phyloP scores from a whole-genome alignment of 83 land plant genomes.

The Isoetes engelmannii region DNA sequence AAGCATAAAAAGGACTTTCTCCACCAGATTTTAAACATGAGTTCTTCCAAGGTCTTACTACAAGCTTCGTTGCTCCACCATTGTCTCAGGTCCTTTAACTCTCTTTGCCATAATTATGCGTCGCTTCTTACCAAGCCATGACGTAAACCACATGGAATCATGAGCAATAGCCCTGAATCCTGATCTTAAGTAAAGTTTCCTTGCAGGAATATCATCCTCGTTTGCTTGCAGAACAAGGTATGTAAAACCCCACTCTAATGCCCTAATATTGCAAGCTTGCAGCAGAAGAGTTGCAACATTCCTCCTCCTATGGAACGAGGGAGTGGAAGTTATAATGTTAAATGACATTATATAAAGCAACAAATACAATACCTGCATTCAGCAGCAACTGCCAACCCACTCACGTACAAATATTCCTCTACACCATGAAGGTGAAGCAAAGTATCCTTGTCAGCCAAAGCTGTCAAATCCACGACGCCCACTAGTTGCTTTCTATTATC shows the following conservation, averaged over 20 bases:
- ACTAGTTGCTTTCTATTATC: constrained; percentile 26
- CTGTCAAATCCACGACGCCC: constrained; percentile 71
- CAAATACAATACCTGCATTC: constrained; percentile 39
- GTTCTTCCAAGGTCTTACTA: no score
- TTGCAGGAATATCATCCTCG: constrained; percentile 81
- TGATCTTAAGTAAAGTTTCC: constrained; percentile 52
- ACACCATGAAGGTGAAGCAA: constrained; percentile 44
- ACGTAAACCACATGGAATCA: constrained; percentile 70
- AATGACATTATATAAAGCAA: not conserved
- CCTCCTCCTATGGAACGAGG: constrained; percentile 48
- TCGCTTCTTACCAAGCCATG: constrained; percentile 75
- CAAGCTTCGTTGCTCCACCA: no score
- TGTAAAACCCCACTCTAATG: constrained; percentile 64
- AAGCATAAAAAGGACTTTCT: no score
- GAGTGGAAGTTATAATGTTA: not conserved
- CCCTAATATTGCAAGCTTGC: constrained; percentile 64
- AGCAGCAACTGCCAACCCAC: constrained; percentile 56
- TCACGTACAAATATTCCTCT: constrained; percentile 59
- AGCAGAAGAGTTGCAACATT: constrained; percentile 72
- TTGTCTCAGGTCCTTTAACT: not conserved
- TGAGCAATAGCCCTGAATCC: constrained; percentile 55
- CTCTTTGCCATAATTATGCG: constrained; percentile 75
- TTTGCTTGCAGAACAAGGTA: constrained; percentile 74
- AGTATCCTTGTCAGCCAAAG: constrained; percentile 34
- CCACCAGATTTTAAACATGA: no score